Conservation (phyloP, 495 filamentous ascomycete species). For the Hypoxylon intermedium region DNA sequence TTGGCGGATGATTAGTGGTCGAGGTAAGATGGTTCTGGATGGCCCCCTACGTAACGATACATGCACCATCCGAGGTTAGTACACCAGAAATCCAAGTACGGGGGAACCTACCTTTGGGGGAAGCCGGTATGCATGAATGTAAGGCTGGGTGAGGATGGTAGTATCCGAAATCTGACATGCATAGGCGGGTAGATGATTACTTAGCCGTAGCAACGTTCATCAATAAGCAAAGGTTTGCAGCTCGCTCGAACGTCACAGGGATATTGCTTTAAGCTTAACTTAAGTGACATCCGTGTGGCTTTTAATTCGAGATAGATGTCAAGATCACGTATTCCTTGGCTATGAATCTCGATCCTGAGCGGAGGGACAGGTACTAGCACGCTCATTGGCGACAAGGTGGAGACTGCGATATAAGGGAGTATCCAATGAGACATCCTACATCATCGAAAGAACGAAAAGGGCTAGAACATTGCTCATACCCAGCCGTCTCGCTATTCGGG, state of each 20-base stretch:
- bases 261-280: slow-evolving; percentile 1
- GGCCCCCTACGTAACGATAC: neutral
- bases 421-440: too few relatives aligned
- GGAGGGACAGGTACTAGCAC: too few relatives aligned
- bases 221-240: neutral
- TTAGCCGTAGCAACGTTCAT: neutral
- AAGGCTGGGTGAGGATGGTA: neutral
- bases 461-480: too few relatives aligned
- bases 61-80: neutral
- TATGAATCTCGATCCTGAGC: too few relatives aligned
- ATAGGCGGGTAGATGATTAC: neutral
- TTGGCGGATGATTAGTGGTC: too few relatives aligned
- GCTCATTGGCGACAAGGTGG: too few relatives aligned
- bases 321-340: too few relatives aligned
- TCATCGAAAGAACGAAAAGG: too few relatives aligned
- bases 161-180: too few relatives aligned
- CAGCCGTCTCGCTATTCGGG: too few relatives aligned
- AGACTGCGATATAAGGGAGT: too few relatives aligned
- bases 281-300: neutral
- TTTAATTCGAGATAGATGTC: neutral
- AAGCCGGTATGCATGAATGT: neutral
- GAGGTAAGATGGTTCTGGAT: too few relatives aligned
- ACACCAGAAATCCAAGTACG: neutral
- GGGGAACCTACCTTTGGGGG: neutral
- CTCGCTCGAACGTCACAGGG: neutral